These are phyloP conservation scores for Myriosclerotinia scirpicola DNA, from an alignment of 2,329 filamentous ascomycete genomes.

Conservation along the genomic window DNA sequence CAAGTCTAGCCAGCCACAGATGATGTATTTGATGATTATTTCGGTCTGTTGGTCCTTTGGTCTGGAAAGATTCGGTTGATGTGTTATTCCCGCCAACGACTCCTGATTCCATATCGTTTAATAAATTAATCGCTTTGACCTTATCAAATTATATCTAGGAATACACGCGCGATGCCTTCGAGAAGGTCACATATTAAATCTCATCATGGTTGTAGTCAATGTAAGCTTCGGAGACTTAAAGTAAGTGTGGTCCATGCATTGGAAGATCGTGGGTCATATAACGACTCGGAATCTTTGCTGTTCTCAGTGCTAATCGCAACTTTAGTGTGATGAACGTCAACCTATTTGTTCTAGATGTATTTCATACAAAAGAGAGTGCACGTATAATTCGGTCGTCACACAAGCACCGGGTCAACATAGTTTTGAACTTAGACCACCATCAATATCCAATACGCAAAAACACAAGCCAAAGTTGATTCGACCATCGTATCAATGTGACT, in stretches of 20 bases:
- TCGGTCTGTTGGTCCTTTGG: too few species aligned
- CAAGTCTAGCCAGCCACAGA: too few species aligned
- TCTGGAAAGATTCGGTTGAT: too few species aligned
- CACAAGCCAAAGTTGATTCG: not conserved
- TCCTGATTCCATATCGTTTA: not conserved
- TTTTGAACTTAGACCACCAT: constrained; percentile 14
- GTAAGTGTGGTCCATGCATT: constrained; percentile 1
- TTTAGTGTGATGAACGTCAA: constrained; percentile 21
- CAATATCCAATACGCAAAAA: not conserved
- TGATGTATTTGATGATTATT: too few species aligned
- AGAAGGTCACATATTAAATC: constrained; percentile 24
- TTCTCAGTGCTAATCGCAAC: not conserved
- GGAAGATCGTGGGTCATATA: too few species aligned
- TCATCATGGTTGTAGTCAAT: constrained; percentile 21
- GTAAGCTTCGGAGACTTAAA: constrained; percentile 18
- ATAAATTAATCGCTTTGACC: not conserved
- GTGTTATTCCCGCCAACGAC: too few species aligned
- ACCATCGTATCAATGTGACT: not conserved
- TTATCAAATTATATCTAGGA: not conserved
- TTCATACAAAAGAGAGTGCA: constrained; percentile 22
- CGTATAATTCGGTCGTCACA: constrained; percentile 10
- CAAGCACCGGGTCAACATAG: constrained; percentile 18
- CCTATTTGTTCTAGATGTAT: constrained; percentile 17
- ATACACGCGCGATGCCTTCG: constrained; percentile 4
- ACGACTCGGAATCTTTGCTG: not conserved